Conservation (phyloP, 73 alveolate genomes). For the Blepharisma stoltei region DNA sequence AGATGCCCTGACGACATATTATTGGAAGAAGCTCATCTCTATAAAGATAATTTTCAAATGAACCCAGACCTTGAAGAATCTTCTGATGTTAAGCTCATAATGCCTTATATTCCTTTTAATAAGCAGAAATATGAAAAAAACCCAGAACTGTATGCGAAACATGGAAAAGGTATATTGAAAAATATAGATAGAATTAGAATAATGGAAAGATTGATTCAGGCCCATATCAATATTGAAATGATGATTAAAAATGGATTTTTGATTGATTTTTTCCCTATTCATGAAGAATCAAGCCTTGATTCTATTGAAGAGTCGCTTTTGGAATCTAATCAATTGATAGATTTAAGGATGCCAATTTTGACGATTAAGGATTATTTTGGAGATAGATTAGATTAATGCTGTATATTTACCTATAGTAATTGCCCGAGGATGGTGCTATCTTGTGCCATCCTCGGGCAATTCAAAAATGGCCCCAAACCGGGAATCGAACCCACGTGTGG, state of each 20-base stretch:
- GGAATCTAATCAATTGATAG: background rate
- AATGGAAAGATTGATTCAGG: background rate
- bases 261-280: slow-evolving; percentile 19
- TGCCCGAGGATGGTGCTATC: too few species aligned
- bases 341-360: background rate
- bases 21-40: background rate
- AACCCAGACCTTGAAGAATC: background rate
- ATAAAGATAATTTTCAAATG: background rate
- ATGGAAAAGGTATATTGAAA: background rate
- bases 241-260: background rate
- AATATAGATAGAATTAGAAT: slow-evolving; percentile 21
- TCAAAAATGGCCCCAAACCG: too few species aligned
- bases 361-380: slow-evolving; percentile 24
- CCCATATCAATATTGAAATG: background rate
- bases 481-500: too few species aligned
- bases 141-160: background rate
- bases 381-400: too few species aligned
- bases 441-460: too few species aligned
- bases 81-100: background rate
- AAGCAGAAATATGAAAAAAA: too few species aligned
- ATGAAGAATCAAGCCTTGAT: background rate
- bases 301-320: background rate
- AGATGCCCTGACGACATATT: background rate
- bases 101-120: slow-evolving; percentile 17
- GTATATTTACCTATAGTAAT: too few species aligned